Conservation (phyloP, 495 filamentous ascomycete genomes). For the Daldinia loculata region DNA sequence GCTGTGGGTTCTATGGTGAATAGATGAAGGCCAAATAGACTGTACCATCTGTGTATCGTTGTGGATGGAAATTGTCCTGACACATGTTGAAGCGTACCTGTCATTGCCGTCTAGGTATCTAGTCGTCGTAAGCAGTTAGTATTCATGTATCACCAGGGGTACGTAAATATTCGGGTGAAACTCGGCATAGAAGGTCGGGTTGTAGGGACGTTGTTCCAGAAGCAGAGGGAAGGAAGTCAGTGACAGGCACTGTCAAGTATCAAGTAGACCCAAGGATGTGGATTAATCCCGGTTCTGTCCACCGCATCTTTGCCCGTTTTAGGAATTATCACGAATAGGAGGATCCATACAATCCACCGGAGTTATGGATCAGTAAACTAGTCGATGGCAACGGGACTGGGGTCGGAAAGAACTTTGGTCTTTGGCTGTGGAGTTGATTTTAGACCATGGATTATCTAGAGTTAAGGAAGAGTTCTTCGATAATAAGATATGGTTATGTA, state of each 20-base stretch:
- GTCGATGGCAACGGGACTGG: constrained; percentile 8
- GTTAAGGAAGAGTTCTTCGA: constrained; percentile 25
- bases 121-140: constrained; percentile 4
- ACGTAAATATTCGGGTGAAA: constrained; percentile 13
- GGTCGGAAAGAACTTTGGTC: constrained; percentile 25
- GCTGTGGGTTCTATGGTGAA: constrained; percentile 1
- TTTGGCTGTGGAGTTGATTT: constrained; percentile 15
- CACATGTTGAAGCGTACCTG: constrained; percentile 13
- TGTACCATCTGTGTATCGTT: neutral
- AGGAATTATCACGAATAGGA: constrained; percentile 34
- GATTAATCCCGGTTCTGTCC: constrained; percentile 24
- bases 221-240: constrained; percentile 32
- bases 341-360: constrained; percentile 26
- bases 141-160: constrained; percentile 6
- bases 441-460: constrained; percentile 16
- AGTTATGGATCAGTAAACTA: constrained; percentile 16
- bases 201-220: constrained; percentile 41
- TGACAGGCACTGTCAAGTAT: constrained; percentile 16
- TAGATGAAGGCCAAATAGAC: constrained; percentile 9
- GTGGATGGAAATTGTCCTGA: constrained; percentile 11
- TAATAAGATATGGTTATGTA: constrained; percentile 10
- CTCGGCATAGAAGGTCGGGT: constrained; percentile 27
- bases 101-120: neutral
- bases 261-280: constrained; percentile 30
- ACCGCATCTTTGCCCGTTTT: constrained; percentile 29